Conservation (phyloP, 345 rosid species). For the Populus ilicifolia region DNA sequence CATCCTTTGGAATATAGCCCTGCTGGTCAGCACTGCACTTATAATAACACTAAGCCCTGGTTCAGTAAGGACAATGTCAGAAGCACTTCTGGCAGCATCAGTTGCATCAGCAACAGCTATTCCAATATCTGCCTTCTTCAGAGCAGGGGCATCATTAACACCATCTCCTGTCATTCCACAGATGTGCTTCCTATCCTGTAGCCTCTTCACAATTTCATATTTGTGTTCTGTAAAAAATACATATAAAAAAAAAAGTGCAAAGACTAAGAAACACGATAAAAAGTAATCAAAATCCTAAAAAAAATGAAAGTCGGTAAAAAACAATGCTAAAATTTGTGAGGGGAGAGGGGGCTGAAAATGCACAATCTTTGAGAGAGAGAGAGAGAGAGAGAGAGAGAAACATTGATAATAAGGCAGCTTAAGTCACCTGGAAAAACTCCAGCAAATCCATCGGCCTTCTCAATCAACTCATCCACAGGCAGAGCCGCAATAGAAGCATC, state of each 20-base stretch:
- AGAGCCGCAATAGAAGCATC: slow-evolving; percentile 73
- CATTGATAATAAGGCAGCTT: not conserved
- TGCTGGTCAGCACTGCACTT: slow-evolving; percentile 85
- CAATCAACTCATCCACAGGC: slow-evolving; percentile 86
- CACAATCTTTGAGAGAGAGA: not conserved
- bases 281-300: not conserved
- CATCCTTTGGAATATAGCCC: slow-evolving; percentile 96
- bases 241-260: not conserved
- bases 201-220: slow-evolving; percentile 79
- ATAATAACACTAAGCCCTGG: slow-evolving; percentile 92
- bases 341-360: not conserved
- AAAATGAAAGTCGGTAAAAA: not conserved
- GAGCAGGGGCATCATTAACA: slow-evolving; percentile 91
- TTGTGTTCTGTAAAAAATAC: slow-evolving; percentile 55
- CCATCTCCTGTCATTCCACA: slow-evolving; percentile 99
- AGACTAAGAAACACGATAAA: not conserved
- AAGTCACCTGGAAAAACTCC: slow-evolving; percentile 82
- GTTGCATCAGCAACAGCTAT: slow-evolving; percentile 95
- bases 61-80: slow-evolving; percentile 94
- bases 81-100: slow-evolving; percentile 91
- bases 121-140: slow-evolving; percentile 95
- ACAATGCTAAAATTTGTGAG: not conserved
- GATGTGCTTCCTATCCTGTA: slow-evolving; percentile 84
- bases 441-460: slow-evolving; percentile 94
- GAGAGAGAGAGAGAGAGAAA: not conserved